Evolutionary conservation across 345 rosid species (phyloP).

Genomic region (Triadica sebifera): DNA sequence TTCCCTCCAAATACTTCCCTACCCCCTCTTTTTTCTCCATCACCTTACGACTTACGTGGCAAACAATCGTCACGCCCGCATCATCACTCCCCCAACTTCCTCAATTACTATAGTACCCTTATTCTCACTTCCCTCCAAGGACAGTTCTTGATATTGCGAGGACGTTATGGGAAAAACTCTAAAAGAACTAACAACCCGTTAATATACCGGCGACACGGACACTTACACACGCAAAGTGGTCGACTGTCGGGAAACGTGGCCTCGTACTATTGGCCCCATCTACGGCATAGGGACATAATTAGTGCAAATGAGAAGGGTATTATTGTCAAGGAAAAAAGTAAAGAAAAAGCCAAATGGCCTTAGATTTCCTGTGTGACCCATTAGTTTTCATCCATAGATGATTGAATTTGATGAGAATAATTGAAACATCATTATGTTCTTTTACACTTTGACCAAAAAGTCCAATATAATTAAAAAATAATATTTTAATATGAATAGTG

Average conservation of each 20-base stretch:
- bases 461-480: too few relatives aligned
- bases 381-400: constrained; percentile 7
- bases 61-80: constrained; percentile 13
- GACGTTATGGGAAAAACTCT: too few relatives aligned
- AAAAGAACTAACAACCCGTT: too few relatives aligned
- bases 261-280: not conserved
- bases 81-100: not conserved
- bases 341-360: not conserved
- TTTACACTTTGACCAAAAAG: constrained; percentile 20
- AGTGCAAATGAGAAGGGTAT: not conserved
- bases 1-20: too few relatives aligned
- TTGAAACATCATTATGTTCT: constrained; percentile 15
- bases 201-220: too few relatives aligned
- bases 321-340: not conserved
- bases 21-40: constrained; percentile 3
- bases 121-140: too few relatives aligned
- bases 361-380: not conserved
- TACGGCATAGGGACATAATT: not conserved
- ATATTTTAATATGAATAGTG: too few relatives aligned
- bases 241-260: constrained; percentile 29
- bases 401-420: constrained; percentile 28
- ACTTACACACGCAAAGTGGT: too few relatives aligned
- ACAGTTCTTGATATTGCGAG: not conserved
- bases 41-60: constrained; percentile 22
- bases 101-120: not conserved